Conservation (phyloP, 2,329 filamentous ascomycete genomes). For the Aureobasidium vineae region DNA sequence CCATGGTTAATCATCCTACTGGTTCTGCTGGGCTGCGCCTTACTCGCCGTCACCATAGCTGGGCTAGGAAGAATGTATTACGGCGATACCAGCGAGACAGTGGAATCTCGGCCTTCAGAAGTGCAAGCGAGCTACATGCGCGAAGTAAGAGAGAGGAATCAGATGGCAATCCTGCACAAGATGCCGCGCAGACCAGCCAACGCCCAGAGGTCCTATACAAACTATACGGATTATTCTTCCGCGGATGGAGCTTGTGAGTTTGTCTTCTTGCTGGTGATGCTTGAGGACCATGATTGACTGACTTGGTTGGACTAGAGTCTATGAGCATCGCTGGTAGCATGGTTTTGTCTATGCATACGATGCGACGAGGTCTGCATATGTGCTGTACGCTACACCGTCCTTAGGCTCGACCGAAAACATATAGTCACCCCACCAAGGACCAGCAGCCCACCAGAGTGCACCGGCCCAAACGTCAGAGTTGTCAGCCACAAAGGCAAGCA, state of each 20-base stretch:
- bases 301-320: not conserved
- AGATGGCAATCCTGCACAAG: not conserved
- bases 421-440: slow-evolving; percentile 48
- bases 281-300: not conserved
- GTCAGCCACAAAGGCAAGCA: slow-evolving; percentile 49
- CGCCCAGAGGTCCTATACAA: not conserved
- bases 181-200: not conserved
- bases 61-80: slow-evolving; percentile 8
- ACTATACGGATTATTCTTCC: slow-evolving; percentile 9
- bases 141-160: slow-evolving; percentile 16
- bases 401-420: slow-evolving; percentile 28
- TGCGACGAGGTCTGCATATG: slow-evolving; percentile 1
- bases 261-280: not conserved
- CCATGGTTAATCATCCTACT: slow-evolving; percentile 11
- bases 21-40: slow-evolving; percentile 2
- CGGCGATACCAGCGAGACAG: slow-evolving; percentile 5
- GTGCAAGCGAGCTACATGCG: slow-evolving; percentile 18
- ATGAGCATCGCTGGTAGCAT: not conserved
- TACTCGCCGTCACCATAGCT: slow-evolving; percentile 1
- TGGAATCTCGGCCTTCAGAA: not conserved
- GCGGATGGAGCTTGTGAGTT: not conserved
- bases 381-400: slow-evolving; percentile 16
- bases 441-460: slow-evolving; percentile 56
- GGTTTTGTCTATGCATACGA: not conserved
- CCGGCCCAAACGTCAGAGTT: slow-evolving; percentile 57